These are phyloP conservation scores for Acanthochlamys bracteata DNA, from an alignment of 106 monocot genomes.

Conservation along the genomic window DNA sequence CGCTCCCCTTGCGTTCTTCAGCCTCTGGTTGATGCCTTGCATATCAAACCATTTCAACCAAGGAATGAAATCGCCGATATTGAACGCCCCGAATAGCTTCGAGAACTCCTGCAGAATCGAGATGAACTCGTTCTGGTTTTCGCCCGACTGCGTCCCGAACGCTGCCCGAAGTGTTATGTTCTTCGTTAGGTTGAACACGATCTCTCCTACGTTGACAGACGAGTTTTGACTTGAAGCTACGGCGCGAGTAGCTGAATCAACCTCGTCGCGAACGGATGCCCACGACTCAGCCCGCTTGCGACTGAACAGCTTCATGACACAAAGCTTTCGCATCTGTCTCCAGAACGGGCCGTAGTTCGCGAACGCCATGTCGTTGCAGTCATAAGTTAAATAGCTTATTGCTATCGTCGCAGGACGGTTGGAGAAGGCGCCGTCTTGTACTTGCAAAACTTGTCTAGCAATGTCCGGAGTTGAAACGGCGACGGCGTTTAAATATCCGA, in stretches of 20 bases:
- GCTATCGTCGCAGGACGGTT: conserved; percentile 76
- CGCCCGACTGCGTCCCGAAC: conserved; percentile 40
- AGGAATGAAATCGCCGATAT: conserved; percentile 81
- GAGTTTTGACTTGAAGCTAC: conserved; percentile 6
- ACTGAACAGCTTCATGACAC: conserved; percentile 90
- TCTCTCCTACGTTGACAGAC: conserved; percentile 60
- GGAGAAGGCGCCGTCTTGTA: conserved; percentile 70
- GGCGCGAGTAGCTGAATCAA: conserved; percentile 21
- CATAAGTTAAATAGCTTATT: conserved; percentile 86
- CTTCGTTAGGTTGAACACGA: conserved; percentile 65
- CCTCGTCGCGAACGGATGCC: conserved; percentile 78
- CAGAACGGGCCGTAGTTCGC: conserved; percentile 98
- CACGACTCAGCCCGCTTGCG: conserved; percentile 80
- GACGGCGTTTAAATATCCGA: conserved; percentile 59
- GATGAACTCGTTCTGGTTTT: conserved; percentile 51
- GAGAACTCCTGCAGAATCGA: conserved; percentile 85
- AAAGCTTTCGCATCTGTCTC: conserved; percentile 97
- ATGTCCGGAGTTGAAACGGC: conserved; percentile 77
- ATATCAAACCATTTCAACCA: conserved; percentile 58
- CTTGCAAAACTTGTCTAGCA: conserved; percentile 75
- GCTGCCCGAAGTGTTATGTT: conserved; percentile 76
- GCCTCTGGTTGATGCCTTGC: conserved; percentile 53
- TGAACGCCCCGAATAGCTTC: conserved; percentile 79
- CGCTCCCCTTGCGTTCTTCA: conserved; percentile 31
- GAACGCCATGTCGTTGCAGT: conserved; percentile 95